A percentile compares a stretch with the other conserved stretches of the same genome.
phyloP scores from a whole-genome alignment of 305 asterid genomes.

The Fraxinus floribunda region DNA sequence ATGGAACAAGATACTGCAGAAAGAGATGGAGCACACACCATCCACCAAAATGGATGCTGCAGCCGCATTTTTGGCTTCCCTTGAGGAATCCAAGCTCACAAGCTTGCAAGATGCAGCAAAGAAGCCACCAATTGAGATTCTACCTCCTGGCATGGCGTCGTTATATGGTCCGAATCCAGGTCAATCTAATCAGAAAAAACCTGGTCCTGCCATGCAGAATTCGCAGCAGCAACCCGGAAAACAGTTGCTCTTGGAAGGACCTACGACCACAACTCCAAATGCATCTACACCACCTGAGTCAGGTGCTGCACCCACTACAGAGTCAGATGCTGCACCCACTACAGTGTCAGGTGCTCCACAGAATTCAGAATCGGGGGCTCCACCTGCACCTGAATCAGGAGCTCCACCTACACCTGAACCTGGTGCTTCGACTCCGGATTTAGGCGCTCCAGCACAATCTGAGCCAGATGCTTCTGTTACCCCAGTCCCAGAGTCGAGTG shows the following conservation, averaged over 20 bases:
- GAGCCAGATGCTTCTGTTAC: slow-evolving; percentile 37
- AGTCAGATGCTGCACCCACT: slow-evolving; percentile 18
- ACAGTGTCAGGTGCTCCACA: slow-evolving; percentile 12
- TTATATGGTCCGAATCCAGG: slow-evolving; percentile 84
- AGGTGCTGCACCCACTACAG: slow-evolving; percentile 28
- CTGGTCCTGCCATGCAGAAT: slow-evolving; percentile 44
- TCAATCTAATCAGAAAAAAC: slow-evolving; percentile 55
- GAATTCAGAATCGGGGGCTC: slow-evolving; percentile 12
- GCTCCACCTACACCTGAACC: slow-evolving; percentile 31
- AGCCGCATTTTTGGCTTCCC: slow-evolving; percentile 89
- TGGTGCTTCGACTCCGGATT: slow-evolving; percentile 18
- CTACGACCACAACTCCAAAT: slow-evolving; percentile 39
- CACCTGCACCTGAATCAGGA: slow-evolving; percentile 12
- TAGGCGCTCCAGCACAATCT: slow-evolving; percentile 24
- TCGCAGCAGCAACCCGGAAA: slow-evolving; percentile 61
- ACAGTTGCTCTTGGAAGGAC: slow-evolving; percentile 68
- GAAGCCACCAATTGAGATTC: slow-evolving; percentile 91
- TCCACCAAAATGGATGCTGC: slow-evolving; percentile 86
- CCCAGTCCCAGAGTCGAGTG: slow-evolving; percentile 33
- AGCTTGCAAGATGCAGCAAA: slow-evolving; percentile 89
- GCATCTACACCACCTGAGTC: slow-evolving; percentile 34
- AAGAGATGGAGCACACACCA: slow-evolving; percentile 72
- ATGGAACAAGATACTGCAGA: slow-evolving; percentile 86
- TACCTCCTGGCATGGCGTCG: slow-evolving; percentile 95
- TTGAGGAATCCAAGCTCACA: slow-evolving; percentile 85